Evolutionary conservation across 2,329 filamentous ascomycete species (phyloP), one percentile per base, ranked within the genome.

Genomic region (Epichloe festucae): DNA sequence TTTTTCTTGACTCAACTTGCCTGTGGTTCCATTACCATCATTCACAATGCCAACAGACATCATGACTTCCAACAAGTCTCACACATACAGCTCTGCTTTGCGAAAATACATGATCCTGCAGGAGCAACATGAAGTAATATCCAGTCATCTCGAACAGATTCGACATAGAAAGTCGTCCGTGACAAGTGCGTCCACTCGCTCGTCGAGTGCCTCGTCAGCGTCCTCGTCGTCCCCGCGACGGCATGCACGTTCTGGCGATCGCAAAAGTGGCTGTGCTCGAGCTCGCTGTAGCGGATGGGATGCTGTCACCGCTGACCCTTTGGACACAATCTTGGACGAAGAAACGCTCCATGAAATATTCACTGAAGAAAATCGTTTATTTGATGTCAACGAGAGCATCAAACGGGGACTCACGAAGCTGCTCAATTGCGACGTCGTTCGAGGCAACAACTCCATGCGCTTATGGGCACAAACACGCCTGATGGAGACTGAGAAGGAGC

Each of bases 321-420:
- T 70, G n/a, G 63, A 61, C 51, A 71, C 70, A 23, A 72, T 74
- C 35, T 60, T 70, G 21, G 73, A 77, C 58, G 73, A 74, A 59
- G 67, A 71, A 50, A 70, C 72, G 6, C 61, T 75, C 21, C 67
- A 67, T 54, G 73, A 75, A 58, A 72, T 79, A 56, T 74, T 71
- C 0, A 66, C 67, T 17, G 75, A 77, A 59, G 75, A 79, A 60
- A 71, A 74, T 56, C 75, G 72, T 54, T 70, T 81, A 11, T 77
- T 70, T 48, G 70, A 74, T 55, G 73, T 81, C 63, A 79, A 79
- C 63, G 77, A 81, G 64, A 73, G 74, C 58, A 78, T 82, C 67
- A 82, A 82, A 67, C 72, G 77, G 35, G 74, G 77, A 2, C 61
- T 82, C 57, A 82, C 78, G 5, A 78, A 81, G 62, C 71, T 82